Evolutionary conservation across 768 basidiomycete genomes (phyloP).

Genomic region (Nidularia sp.): DNA sequence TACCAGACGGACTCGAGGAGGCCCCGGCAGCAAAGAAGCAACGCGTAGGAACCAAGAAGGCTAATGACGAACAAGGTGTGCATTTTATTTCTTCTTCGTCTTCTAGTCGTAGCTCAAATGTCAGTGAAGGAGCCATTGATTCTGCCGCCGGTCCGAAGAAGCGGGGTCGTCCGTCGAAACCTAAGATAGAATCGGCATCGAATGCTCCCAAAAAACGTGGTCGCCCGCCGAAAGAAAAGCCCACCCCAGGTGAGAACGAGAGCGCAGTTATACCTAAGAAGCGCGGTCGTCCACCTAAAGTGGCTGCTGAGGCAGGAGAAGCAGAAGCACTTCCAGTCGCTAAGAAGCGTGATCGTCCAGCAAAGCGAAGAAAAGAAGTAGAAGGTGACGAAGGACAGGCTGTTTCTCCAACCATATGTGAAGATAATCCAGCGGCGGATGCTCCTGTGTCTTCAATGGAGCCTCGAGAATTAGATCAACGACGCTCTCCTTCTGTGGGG

Average conservation of each 20-base stretch:
- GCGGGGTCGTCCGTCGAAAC: neutral
- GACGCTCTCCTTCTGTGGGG: no score
- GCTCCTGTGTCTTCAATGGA: no score
- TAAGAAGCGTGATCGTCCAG: constrained; percentile 30
- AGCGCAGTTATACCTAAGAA: constrained; percentile 22
- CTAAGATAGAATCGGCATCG: neutral
- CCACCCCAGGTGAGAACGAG: neutral
- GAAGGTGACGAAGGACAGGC: neutral
- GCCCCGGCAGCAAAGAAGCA: neutral
- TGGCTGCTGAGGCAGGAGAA: constrained; percentile 6
- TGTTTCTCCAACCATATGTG: neutral
- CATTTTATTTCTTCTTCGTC: no score
- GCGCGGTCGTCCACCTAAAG: constrained; percentile 32
- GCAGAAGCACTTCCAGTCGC: constrained; percentile 6
- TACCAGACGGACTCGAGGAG: neutral
- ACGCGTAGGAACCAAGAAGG: neutral
- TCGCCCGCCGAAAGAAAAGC: constrained; percentile 3
- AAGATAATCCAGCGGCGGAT: no score
- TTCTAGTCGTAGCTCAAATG: neutral
- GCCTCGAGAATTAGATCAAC: no score
- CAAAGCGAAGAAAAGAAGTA: constrained; percentile 15
- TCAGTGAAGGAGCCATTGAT: neutral
- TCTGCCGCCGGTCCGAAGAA: neutral
- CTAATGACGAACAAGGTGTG: no score
- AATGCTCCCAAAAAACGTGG: constrained; percentile 2